These are phyloP conservation scores for Arthrobotrys conoides DNA, from an alignment of 2,329 filamentous ascomycete species.

Conservation along the genomic window DNA sequence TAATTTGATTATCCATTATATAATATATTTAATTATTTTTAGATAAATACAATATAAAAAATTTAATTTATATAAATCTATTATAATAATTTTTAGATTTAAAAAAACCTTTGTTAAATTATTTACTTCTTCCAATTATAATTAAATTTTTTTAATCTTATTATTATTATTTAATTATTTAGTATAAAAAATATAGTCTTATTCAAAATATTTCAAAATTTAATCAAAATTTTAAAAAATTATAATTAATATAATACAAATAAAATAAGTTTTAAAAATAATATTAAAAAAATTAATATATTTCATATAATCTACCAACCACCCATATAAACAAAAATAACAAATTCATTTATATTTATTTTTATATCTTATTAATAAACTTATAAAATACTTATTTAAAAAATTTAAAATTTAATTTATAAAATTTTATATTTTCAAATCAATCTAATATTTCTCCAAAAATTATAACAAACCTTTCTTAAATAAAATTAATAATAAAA, in stretches of 20 bases:
- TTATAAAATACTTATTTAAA: conserved; percentile 2
- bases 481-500: neutral
- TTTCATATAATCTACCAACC: conserved; percentile 9
- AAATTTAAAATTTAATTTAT: neutral
- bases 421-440: conserved; percentile 18
- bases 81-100: neutral
- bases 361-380: neutral
- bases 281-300: conserved; percentile 13
- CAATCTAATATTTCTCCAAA: neutral
- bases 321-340: too few relatives aligned
- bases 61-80: conserved; percentile 10
- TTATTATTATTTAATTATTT: conserved; percentile 11
- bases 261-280: conserved; percentile 7
- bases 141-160: conserved; percentile 5
- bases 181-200: neutral
- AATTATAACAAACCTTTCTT: neutral
- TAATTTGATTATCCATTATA: conserved; percentile 10
- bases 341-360: conserved; percentile 3
- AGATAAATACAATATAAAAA: conserved; percentile 15
- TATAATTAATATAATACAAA: neutral
- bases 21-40: conserved; percentile 15
- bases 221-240: conserved; percentile 8
- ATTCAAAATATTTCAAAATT: neutral
- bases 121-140: neutral
- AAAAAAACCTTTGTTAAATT: neutral